Base-by-base conservation (phyloP, 768 basidiomycete species). In the Boletus pseudopeckii region DNA sequence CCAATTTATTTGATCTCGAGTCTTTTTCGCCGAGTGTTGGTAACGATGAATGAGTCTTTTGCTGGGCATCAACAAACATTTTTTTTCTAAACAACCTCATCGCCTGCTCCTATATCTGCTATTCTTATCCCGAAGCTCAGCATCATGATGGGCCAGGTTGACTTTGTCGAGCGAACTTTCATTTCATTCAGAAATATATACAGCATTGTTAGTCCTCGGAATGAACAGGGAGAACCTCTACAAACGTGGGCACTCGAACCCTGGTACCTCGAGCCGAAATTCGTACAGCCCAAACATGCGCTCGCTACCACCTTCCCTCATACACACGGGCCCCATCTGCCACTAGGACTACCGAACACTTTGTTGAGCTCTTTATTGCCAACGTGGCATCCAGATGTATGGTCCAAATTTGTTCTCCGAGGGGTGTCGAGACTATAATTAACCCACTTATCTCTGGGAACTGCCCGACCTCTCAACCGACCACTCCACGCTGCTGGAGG, bases 21-120 rank as follows among this genome's bases (percentile, higher is more conserved):
- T 13, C 44, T 28, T 70, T 71, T 68, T 62, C 50, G 68, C 22
- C 6, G 22, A 49, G n/a, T 10, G 33, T 9, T 20, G 34, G 20
- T 30, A 14, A 8, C 20, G 20, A 20, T 10, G 24, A 53, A 28
- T 22, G 44, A 28, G 46, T 45, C 48, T 9, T 37, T 24, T n/a
- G 36, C 15, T 51, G 33, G 8, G n/a, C 30, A 24, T 24, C 26
- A 30, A 37, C 13, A 10, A 30, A 40, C 18, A 28, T 15, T 24
- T 20, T 15, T 20, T 15, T 28, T 34, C 41, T 18, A 37, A 32
- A 51, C 30, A 24, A 45, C 50, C 24, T 24, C 5, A 26, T 26
- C 6, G 24, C 24, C 24, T 26, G 17, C 39, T 28, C 24, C 7
- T 48, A 18, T 41, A 7, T 17, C 17, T 22, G 17, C 48, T 51